These are phyloP conservation scores for Ophiostoma ips DNA, from an alignment of 2,329 filamentous ascomycete genomes.

Conservation along the genomic window DNA sequence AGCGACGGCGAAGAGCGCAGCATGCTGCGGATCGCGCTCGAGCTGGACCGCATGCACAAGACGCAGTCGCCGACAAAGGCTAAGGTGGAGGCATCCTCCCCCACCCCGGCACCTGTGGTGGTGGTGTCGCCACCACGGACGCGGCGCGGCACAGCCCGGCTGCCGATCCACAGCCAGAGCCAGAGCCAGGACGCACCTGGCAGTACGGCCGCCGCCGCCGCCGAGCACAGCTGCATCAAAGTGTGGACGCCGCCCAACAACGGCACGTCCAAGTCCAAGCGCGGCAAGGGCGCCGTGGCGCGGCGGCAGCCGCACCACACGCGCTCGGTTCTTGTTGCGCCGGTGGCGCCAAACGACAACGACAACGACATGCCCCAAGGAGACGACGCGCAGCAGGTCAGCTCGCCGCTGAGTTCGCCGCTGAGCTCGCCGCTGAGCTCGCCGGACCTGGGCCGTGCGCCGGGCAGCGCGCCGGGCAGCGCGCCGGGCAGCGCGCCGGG, in stretches of 20 bases:
- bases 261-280: constrained; percentile 5
- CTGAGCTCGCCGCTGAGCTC: constrained; percentile 7
- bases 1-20: constrained; percentile 34
- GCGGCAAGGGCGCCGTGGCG: not conserved
- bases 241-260: constrained; percentile 13
- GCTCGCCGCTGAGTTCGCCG: too few relatives aligned
- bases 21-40: constrained; percentile 34
- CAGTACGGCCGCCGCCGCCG: too few relatives aligned
- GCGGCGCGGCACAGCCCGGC: constrained; percentile 19
- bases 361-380: too few relatives aligned
- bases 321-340: not conserved
- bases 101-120: too few relatives aligned
- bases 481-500: too few relatives aligned
- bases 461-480: too few relatives aligned
- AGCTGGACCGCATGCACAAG: constrained; percentile 26
- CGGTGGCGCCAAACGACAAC: too few relatives aligned
- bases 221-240: constrained; percentile 20
- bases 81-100: too few relatives aligned
- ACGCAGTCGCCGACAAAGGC: not conserved
- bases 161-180: not conserved
- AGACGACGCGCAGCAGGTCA: too few relatives aligned
- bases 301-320: not conserved
- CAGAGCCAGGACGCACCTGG: constrained; percentile 12
- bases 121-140: constrained; percentile 7
- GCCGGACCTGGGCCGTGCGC: not conserved